A percentile compares a stretch with the other conserved stretches of the same genome.
These are phyloP conservation scores for Aspergillus indologenus DNA, from an alignment of 495 filamentous ascomycete genomes.

Conservation along the genomic window DNA sequence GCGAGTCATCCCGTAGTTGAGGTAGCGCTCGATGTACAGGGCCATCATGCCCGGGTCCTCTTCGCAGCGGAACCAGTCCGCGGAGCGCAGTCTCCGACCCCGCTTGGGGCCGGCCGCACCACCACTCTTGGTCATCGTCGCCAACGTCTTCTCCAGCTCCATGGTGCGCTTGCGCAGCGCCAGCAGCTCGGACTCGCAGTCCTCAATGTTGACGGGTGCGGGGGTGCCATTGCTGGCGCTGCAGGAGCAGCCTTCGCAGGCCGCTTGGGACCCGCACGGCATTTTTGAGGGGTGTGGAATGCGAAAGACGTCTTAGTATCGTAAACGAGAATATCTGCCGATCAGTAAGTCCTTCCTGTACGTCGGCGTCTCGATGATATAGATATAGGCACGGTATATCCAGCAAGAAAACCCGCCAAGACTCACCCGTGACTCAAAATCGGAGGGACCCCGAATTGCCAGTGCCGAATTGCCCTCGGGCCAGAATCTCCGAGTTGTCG, in stretches of 20 bases:
- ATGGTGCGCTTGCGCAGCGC: constrained; percentile 35
- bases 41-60: constrained; percentile 50
- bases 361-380: not conserved
- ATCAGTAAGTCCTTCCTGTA: not conserved
- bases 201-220: constrained; percentile 32
- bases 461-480: not conserved
- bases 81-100: constrained; percentile 41
- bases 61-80: constrained; percentile 47
- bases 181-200: constrained; percentile 38
- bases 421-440: not conserved
- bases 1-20: constrained; percentile 53
- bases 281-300: constrained; percentile 5
- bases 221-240: constrained; percentile 15
- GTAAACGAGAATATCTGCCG: not conserved
- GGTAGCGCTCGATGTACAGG: constrained; percentile 53
- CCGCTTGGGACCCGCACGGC: constrained; percentile 32
- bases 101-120: constrained; percentile 4
- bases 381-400: not conserved
- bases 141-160: constrained; percentile 34
- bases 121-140: constrained; percentile 20
- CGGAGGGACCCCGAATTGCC: not conserved
- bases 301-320: not conserved
- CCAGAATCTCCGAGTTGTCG: not conserved
- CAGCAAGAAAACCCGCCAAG: not conserved
- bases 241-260: constrained; percentile 43